Evolutionary conservation across 371 early-diverging fungal species (phyloP), one percentile per base, ranked within the genome.

Genomic region (Apophysomyces ossiformis): DNA sequence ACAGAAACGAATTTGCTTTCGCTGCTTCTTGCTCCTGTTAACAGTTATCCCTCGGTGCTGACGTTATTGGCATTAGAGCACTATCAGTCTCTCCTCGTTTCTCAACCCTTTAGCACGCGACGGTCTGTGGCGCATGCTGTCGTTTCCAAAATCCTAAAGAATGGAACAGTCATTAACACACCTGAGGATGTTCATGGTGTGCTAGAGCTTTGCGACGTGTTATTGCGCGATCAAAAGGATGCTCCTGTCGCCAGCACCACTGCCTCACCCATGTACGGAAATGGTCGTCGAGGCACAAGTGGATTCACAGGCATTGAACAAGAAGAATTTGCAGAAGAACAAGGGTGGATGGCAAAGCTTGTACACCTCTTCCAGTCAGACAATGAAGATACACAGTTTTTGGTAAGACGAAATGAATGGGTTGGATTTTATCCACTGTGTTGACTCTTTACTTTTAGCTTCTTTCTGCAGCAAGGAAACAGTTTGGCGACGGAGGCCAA

Each of bases 111-210:
- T 70, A 81, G 79, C 57, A 92, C 92, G 5, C 89, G 96, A 15
- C 89, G 93, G 16, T 79, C 93, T 58, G 86, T 96, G 44, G 93
- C 94, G 0, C 90, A 90, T 32, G 87, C 91, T 2, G 79, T 96
- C 65, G 85, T 95, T 26, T 78, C 85, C 7, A 88, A 82, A 7
- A 74, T 91, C 21, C 75, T 89, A 64, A 86, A 85, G 69, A 87
- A 90, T 41, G 80, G 87, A 57, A 89, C 90, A 8, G 69, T 78
- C 6, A 87, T 98, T 61, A 76, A 79, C 38, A 83, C 88, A 6
- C 87, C 92, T 7, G 91, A 90, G 37, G 93, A 92, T 46, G 95
- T 95, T 3, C 86, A 93, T 47, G 92, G 93, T 9, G 72, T 96
- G 13, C 78, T 95, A 57, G 93, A 93, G 47, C 77, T 96, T 58